Evolutionary conservation across 176 grass and related monocot species (phyloP).

Genomic region (Phragmites australis): DNA sequence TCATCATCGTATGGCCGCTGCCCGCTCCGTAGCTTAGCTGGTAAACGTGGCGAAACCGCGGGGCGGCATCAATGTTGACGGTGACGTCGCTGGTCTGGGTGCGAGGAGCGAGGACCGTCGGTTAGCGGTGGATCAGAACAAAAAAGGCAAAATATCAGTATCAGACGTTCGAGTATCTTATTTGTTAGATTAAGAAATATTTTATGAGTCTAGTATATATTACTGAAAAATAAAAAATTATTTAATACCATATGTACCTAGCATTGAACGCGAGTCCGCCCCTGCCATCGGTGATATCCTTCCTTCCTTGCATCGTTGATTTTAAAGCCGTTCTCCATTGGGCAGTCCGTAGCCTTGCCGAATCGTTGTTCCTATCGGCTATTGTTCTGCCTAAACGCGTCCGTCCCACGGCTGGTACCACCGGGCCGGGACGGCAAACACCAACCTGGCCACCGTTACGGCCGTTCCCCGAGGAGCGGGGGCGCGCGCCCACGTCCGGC

Average conservation of each 20-base stretch:
- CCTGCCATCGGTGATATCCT: not conserved
- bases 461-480: not conserved
- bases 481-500: not conserved
- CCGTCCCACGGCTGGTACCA: not conserved
- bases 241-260: too few relatives aligned
- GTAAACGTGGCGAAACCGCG: not conserved
- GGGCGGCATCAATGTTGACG: constrained; percentile 34
- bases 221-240: too few relatives aligned
- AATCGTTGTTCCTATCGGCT: not conserved
- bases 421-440: constrained; percentile 3
- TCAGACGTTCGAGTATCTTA: too few relatives aligned
- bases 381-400: not conserved
- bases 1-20: not conserved
- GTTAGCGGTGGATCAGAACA: too few relatives aligned
- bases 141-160: too few relatives aligned
- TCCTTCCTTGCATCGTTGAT: not conserved
- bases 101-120: not conserved
- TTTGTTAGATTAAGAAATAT: too few relatives aligned
- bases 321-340: not conserved
- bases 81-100: not conserved
- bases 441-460: constrained; percentile 18
- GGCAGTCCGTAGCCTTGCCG: not conserved
- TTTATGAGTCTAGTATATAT: too few relatives aligned
- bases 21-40: too few relatives aligned
- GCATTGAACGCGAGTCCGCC: too few relatives aligned